Evolutionary conservation across 192 early-diverging fungal genomes (phyloP).

Genomic region (Linnemannia zychae): DNA sequence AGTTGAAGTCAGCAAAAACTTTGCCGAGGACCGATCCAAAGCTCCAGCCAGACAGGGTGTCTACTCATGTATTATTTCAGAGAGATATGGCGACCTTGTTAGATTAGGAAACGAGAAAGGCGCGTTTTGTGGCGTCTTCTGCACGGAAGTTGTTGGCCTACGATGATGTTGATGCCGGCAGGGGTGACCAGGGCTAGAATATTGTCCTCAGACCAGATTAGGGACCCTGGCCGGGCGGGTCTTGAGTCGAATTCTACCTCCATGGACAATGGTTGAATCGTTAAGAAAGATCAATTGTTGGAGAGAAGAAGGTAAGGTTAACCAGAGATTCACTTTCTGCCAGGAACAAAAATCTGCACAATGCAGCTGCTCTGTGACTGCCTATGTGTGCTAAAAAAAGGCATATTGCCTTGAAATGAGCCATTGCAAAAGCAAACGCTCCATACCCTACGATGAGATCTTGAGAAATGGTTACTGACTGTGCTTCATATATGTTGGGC

Average conservation of each 20-base stretch:
- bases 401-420: too few relatives aligned
- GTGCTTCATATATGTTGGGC: too few relatives aligned
- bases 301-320: background rate
- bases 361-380: background rate
- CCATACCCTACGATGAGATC: too few relatives aligned
- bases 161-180: conserved; percentile 38
- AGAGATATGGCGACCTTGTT: background rate
- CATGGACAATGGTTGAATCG: conserved; percentile 6
- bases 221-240: conserved; percentile 30
- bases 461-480: too few relatives aligned
- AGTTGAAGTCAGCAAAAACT: conserved; percentile 22
- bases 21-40: background rate
- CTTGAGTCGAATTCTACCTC: conserved; percentile 46
- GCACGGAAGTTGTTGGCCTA: background rate
- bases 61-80: conserved; percentile 2
- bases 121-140: background rate
- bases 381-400: too few relatives aligned
- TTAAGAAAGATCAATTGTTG: background rate
- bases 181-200: conserved; percentile 41
- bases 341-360: background rate
- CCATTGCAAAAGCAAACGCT: too few relatives aligned
- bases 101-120: background rate
- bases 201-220: conserved; percentile 57
- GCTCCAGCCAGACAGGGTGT: conserved; percentile 9
- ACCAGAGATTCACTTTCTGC: background rate